Percentiles rank a stretch among this genome's conserved stretches.
Evolutionary conservation across 805 yeast genomes (phyloP).

Genomic region (Yamadazyma insecticola): DNA sequence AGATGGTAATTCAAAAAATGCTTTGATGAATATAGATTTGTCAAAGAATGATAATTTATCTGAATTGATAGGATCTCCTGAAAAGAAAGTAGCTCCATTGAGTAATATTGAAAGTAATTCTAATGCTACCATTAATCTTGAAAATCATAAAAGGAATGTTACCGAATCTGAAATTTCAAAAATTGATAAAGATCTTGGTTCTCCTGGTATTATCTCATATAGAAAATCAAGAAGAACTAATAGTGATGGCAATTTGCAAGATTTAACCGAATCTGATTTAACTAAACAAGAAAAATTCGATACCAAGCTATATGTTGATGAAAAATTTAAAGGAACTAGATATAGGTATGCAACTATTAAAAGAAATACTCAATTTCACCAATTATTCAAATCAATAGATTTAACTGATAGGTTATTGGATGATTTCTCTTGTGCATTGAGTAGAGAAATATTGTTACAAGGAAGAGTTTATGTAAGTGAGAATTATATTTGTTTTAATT

Average conservation of each 20-base stretch:
- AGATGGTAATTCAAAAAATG: slow-evolving; percentile 13
- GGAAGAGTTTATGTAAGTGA: slow-evolving; percentile 84
- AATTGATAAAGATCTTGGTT: slow-evolving; percentile 26
- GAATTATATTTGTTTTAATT: slow-evolving; percentile 75
- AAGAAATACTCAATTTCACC: slow-evolving; percentile 74
- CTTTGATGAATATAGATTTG: slow-evolving; percentile 8
- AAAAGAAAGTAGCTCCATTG: slow-evolving; percentile 1
- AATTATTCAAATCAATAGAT: slow-evolving; percentile 63
- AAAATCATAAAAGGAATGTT: slow-evolving; percentile 3
- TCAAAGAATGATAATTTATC: slow-evolving; percentile 3
- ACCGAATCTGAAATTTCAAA: slow-evolving; percentile 2
- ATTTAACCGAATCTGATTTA: slow-evolving; percentile 7
- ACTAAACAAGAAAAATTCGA: slow-evolving; percentile 24
- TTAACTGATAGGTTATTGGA: slow-evolving; percentile 70
- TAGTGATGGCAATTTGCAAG: slow-evolving; percentile 24
- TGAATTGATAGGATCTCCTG: slow-evolving; percentile 7
- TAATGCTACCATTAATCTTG: slow-evolving; percentile 3
- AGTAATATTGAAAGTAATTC: slow-evolving; percentile 1
- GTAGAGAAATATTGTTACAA: slow-evolving; percentile 80
- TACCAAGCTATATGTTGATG: slow-evolving; percentile 50
- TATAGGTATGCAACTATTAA: slow-evolving; percentile 61
- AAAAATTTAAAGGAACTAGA: slow-evolving; percentile 51
- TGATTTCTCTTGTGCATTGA: slow-evolving; percentile 86
- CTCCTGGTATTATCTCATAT: slow-evolving; percentile 38
- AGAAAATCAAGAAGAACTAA: slow-evolving; percentile 30